Evolutionary conservation across 805 yeast species (phyloP).

Genomic region (Lachancea quebecensis): DNA sequence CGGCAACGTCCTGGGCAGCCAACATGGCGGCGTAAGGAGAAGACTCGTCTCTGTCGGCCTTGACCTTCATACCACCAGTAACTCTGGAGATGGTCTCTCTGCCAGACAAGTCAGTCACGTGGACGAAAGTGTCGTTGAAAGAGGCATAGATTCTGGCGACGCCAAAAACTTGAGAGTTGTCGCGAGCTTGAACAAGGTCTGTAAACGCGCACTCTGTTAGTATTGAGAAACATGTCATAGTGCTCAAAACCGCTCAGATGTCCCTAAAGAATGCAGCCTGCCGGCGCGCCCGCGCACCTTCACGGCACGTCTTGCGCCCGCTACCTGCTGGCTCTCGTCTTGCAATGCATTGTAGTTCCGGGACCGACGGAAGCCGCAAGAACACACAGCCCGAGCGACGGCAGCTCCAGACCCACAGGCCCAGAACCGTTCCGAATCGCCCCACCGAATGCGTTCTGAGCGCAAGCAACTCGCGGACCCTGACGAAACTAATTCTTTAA

Average conservation of each 20-base stretch:
- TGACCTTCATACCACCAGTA: conserved; percentile 99
- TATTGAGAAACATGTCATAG: conserved; percentile 1
- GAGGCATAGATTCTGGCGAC: conserved; percentile 99
- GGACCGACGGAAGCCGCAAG: not conserved
- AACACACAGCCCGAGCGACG: not conserved
- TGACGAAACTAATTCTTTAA: conserved; percentile 11
- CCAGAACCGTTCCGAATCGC: not conserved
- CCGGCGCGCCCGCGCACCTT: too few species aligned
- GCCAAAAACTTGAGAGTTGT: conserved; percentile 98
- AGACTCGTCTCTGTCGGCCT: conserved; percentile 99
- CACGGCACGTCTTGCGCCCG: too few species aligned
- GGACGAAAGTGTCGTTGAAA: conserved; percentile 99
- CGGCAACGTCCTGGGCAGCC: conserved; percentile 99
- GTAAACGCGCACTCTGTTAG: conserved; percentile 17
- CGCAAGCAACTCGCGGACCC: not conserved
- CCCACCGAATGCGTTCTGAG: not conserved
- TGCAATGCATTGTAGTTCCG: not conserved
- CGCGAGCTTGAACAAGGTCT: conserved; percentile 64
- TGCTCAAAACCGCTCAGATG: conserved; percentile 3
- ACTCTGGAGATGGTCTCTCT: conserved; percentile 99
- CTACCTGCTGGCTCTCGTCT: conserved; percentile 1
- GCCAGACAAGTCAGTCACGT: conserved; percentile 98
- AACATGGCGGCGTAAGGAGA: conserved; percentile 99
- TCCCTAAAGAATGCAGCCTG: conserved; percentile 6
- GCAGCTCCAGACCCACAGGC: not conserved